phyloP scores from a whole-genome alignment of 306 rosid species.

The Notholithocarpus densiflorus region DNA sequence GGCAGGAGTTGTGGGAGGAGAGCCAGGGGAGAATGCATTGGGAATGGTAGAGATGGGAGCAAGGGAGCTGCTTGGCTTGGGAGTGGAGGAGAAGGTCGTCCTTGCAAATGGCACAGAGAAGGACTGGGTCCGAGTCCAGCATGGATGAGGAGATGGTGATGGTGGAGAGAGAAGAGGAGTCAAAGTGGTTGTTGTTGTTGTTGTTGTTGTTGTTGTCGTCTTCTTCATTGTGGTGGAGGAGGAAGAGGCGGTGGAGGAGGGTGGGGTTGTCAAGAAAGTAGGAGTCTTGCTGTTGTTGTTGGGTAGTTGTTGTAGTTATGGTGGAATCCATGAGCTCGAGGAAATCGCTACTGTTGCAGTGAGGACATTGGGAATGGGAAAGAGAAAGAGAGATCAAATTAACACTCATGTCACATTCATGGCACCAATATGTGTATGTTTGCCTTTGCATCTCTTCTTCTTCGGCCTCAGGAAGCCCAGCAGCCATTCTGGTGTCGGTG shows the following conservation, averaged over 20 bases:
- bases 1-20: conserved; percentile 58
- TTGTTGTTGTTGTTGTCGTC: conserved; percentile 3
- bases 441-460: conserved; percentile 25
- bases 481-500: conserved; percentile 3
- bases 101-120: conserved; percentile 69
- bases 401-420: conserved; percentile 90
- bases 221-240: conserved; percentile 24
- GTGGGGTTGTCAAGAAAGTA: conserved; percentile 32
- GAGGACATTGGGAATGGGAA: conserved; percentile 46
- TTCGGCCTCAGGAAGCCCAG: not conserved
- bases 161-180: conserved; percentile 28
- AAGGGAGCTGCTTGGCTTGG: conserved; percentile 67
- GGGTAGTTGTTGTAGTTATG: not conserved
- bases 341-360: conserved; percentile 56
- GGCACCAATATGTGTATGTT: conserved; percentile 71
- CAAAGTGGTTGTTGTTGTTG: not conserved
- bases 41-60: conserved; percentile 69
- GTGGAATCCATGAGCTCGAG: conserved; percentile 82
- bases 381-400: conserved; percentile 27
- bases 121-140: conserved; percentile 40
- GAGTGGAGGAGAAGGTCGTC: conserved; percentile 40
- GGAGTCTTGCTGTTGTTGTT: conserved; percentile 33
- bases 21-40: conserved; percentile 91
- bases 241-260: conserved; percentile 43
- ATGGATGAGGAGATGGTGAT: conserved; percentile 31